Conservation (phyloP, 306 rosid genomes). For the Cucumis cinereus region DNA sequence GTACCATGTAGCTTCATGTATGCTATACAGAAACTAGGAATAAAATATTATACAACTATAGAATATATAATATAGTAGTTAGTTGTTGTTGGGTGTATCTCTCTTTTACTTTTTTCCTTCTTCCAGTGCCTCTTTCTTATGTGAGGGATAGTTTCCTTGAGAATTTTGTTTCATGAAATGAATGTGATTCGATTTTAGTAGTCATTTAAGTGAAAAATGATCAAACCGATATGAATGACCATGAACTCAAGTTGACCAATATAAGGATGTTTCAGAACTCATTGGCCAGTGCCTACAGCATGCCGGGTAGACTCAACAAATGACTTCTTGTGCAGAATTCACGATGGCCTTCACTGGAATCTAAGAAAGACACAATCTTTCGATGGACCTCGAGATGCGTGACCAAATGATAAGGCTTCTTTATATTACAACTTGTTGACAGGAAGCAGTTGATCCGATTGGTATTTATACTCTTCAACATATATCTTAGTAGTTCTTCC, state of each 20-base stretch:
- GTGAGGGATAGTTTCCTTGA: neutral
- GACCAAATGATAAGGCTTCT: neutral
- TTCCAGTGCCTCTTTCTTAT: neutral
- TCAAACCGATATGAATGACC: neutral
- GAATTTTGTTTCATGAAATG: neutral
- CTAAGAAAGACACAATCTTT: constrained; percentile 67
- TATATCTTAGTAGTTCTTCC: neutral
- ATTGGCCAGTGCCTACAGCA: constrained; percentile 98
- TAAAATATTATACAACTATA: neutral
- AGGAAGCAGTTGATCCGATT: neutral
- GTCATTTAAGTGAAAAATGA: neutral
- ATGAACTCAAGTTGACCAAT: neutral
- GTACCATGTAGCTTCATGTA: neutral
- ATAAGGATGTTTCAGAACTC: neutral
- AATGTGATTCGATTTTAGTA: neutral
- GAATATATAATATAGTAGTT: no score
- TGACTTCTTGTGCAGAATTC: constrained; percentile 82
- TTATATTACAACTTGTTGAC: neutral
- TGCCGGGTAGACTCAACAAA: constrained; percentile 70
- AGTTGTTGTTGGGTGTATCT: neutral
- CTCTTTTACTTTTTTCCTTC: neutral
- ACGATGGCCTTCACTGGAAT: constrained; percentile 96
- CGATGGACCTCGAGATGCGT: constrained; percentile 63
- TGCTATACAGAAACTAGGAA: neutral
- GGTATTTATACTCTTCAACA: neutral